A percentile compares a stretch with the other conserved stretches of the same genome.
phyloP scores from a whole-genome alignment of 2,329 filamentous ascomycete species.

The Phialophora macrospora region DNA sequence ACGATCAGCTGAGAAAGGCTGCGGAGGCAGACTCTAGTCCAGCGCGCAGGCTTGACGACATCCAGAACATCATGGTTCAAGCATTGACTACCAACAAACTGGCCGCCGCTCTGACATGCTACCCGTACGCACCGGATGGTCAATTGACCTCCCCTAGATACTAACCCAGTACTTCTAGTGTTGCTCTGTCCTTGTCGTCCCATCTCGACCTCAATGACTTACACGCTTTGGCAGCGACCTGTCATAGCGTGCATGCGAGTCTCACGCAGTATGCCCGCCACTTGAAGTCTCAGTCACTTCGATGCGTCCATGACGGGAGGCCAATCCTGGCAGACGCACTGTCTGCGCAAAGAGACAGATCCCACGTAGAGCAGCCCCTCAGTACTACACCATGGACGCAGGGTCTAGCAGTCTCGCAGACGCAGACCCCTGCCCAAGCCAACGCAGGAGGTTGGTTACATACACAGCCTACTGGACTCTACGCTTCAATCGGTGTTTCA shows the following conservation, averaged over 20 bases:
- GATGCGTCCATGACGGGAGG: constrained; percentile 73
- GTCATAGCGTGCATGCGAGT: constrained; percentile 75
- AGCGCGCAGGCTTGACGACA: not conserved
- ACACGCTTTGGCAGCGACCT: constrained; percentile 80
- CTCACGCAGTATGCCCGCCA: constrained; percentile 78
- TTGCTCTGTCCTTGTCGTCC: constrained; percentile 74
- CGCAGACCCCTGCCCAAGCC: not conserved
- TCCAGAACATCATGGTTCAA: constrained; percentile 8
- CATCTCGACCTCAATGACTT: constrained; percentile 86
- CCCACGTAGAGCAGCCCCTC: constrained; percentile 6
- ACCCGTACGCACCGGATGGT: constrained; percentile 48
- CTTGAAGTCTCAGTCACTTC: constrained; percentile 75
- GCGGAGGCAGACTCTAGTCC: constrained; percentile 8
- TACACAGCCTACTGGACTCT: constrained; percentile 14
- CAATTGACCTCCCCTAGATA: constrained; percentile 32
- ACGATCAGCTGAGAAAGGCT: constrained; percentile 27
- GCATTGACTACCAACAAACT: constrained; percentile 38
- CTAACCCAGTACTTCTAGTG: constrained; percentile 56
- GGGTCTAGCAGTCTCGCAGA: constrained; percentile 37
- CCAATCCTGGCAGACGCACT: constrained; percentile 45
- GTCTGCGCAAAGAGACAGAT: constrained; percentile 13
- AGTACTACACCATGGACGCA: constrained; percentile 6
- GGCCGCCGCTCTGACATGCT: constrained; percentile 53
- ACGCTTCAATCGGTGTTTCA: constrained; percentile 59
- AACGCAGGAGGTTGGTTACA: constrained; percentile 1